Percentiles rank a stretch among this genome's conserved stretches.
phyloP scores from a whole-genome alignment of 768 basidiomycete species.

The Boletus sp. region DNA sequence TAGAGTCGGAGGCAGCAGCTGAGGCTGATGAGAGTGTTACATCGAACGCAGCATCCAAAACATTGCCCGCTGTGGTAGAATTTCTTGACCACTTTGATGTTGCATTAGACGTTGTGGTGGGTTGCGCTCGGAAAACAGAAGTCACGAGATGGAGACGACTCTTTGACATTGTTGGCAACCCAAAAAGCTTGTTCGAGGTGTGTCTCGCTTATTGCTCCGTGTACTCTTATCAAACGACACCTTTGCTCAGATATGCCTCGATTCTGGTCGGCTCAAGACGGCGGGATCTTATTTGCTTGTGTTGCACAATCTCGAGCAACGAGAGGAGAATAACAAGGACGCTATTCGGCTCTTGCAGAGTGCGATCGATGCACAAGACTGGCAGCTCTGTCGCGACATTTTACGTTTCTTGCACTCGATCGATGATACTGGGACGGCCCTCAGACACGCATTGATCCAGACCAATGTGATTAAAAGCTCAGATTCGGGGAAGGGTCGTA shows the following conservation, averaged over 20 bases:
- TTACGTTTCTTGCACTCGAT: slow-evolving; percentile 90
- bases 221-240: not conserved
- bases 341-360: slow-evolving; percentile 75
- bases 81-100: slow-evolving; percentile 95
- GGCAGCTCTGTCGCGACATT: slow-evolving; percentile 88
- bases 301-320: slow-evolving; percentile 87
- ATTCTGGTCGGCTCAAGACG: slow-evolving; percentile 71
- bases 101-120: slow-evolving; percentile 88
- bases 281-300: slow-evolving; percentile 93
- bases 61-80: slow-evolving; percentile 71
- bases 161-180: slow-evolving; percentile 88
- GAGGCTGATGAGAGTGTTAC: slow-evolving; percentile 27
- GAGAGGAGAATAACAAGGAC: slow-evolving; percentile 74
- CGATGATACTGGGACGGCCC: slow-evolving; percentile 76
- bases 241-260: slow-evolving; percentile 66
- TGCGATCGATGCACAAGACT: slow-evolving; percentile 77
- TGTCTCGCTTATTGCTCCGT: slow-evolving; percentile 5
- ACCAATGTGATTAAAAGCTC: slow-evolving; percentile 36
- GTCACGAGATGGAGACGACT: slow-evolving; percentile 84
- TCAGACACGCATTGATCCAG: slow-evolving; percentile 58
- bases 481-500: not conserved
- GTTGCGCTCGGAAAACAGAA: slow-evolving; percentile 96
- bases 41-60: slow-evolving; percentile 23
- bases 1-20: slow-evolving; percentile 71
- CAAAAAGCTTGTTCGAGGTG: slow-evolving; percentile 89